These are phyloP conservation scores for Nidularia pulvinata DNA, from an alignment of 768 basidiomycete species.

Conservation along the genomic window DNA sequence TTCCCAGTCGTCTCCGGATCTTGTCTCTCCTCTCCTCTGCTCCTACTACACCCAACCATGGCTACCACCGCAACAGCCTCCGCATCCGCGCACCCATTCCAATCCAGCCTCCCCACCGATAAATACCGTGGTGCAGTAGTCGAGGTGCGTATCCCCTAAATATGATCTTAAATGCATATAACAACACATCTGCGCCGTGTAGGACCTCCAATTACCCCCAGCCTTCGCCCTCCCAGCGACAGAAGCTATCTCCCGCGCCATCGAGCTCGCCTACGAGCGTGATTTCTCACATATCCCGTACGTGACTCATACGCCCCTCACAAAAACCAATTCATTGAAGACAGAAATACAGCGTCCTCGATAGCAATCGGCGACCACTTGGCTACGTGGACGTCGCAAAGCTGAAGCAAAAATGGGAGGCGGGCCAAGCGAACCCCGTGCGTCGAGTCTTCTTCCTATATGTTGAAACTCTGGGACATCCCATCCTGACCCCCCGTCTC, in stretches of 20 bases:
- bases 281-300: conserved; percentile 96
- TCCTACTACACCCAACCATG: conserved; percentile 3
- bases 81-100: conserved; percentile 7
- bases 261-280: conserved; percentile 89
- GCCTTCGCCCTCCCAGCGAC: conserved; percentile 79
- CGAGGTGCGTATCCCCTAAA: conserved; percentile 52
- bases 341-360: conserved; percentile 61
- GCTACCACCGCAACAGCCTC: conserved; percentile 12
- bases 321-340: background rate
- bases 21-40: too few species aligned
- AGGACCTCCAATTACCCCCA: conserved; percentile 85
- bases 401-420: conserved; percentile 80
- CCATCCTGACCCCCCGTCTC: background rate
- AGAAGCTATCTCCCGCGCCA: conserved; percentile 73
- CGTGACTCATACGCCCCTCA: conserved; percentile 5
- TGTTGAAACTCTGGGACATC: background rate
- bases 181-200: conserved; percentile 2
- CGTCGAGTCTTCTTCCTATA: conserved; percentile 4
- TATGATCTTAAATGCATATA: background rate
- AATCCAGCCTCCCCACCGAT: conserved; percentile 19
- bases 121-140: conserved; percentile 91
- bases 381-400: conserved; percentile 83
- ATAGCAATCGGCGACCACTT: conserved; percentile 67
- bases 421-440: conserved; percentile 73
- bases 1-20: too few species aligned